Evolutionary conservation across 306 rosid species (phyloP), one percentile per base, ranked within the genome.

Genomic region (Elaeagnus macrophylla): DNA sequence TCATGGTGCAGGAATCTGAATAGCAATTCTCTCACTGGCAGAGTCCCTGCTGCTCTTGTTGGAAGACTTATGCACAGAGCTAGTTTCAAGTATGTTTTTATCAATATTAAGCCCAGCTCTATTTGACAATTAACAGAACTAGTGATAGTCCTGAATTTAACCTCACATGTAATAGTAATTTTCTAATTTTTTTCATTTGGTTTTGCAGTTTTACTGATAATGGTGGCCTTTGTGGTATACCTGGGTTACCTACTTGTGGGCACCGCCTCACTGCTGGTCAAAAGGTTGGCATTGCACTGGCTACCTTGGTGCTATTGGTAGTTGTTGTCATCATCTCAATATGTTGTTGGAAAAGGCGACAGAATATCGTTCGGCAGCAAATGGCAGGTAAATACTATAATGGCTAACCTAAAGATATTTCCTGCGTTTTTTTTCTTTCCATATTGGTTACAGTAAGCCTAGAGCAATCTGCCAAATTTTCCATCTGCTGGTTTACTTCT

Each of bases 21-120:
- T 76, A 68, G 95, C 53, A 93, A 93, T 67, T 72, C 50, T 51
- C 62, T 87, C 51, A 81, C 89, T 7, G 96, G 99, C 66, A 81
- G 75, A 76, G 94, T 93, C 53, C 95, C 96, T 1, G 72, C 80
- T 56, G 68, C 89, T 42, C 77, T 93, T 3, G 99, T 83, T 37
- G 96, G 88, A 70, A 87, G 88, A 68, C 95, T 93, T 67, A 71
- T 93, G 71, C 96, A 93, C 70, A 77, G 95, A 72, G 99, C 94
- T 66, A 93, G 99, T 76, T 93, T 87, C 89, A 87, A 93, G 99
- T 84, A 82, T 58, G 99, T 64, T 43, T 48, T 67, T 45, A 10
- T 56, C 58, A 48, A 49, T 37, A 7, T 40, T 54, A 39, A 20
- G 47, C 25, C 46, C n/a, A 9, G 40, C 32, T 18, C 40, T 20